Evolutionary conservation across 345 rosid species (phyloP), one percentile per base, ranked within the genome.

Genomic region (Sonneratia alba): DNA sequence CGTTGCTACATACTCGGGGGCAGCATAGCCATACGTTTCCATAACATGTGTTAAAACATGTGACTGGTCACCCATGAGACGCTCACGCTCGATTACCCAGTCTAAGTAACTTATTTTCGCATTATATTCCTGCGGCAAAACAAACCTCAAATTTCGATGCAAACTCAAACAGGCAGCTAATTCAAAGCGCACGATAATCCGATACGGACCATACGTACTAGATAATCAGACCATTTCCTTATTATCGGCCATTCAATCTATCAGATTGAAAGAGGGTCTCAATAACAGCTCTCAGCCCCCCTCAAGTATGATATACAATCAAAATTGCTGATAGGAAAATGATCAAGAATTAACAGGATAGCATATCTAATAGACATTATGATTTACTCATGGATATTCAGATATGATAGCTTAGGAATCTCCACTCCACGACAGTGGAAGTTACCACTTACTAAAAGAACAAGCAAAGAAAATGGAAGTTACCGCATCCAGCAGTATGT

Each of bases 401-500:
- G 32, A 27, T 27, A 27, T 27, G 32, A 27, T 68, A 42, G 70
- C 19, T 42, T 0, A 27, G 8, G 49, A 45, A n/a, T 45, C 14
- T 43, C 27, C 47, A 45, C 15, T 43, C 37, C 49, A 22, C 24
- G 36, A 4, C 2, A 49, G 16, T 49, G 55, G 55, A 42, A 15
- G 12, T 55, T 66, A 67, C 76, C 22, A 32, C 68, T 67, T 37
- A 21, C 22, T 37, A 37, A 40, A 40, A 21, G 16, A 21, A 67
- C 42, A 42, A 9, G 15, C 24, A 15, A 24, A 70, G 36, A 9
- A 15, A 49, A 15, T 49, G 55, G 55, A n/a, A 36, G 12, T 55
- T 66, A 73, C 76, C 24, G 51, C 68, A 67, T 73, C 76, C 37
- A 73, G 53, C 32, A 73, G 36, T 53, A 73, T 73, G 14, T 73